Conservation (phyloP, 495 filamentous ascomycete species). For the Tuber microsphaerosporum region DNA sequence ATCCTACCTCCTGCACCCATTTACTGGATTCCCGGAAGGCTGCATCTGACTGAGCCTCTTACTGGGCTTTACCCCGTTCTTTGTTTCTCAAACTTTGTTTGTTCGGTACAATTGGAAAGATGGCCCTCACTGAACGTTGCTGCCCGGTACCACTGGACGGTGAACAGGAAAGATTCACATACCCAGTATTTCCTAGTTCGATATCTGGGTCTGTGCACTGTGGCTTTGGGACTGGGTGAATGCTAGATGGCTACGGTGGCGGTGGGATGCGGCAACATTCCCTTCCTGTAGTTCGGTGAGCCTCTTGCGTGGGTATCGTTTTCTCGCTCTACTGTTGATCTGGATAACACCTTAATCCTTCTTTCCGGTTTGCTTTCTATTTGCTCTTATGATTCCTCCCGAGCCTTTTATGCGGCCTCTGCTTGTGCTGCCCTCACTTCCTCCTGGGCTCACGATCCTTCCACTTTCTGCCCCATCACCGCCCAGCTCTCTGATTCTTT, state of each 20-base stretch:
- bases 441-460: not conserved
- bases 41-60: not conserved
- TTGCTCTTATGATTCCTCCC: not conserved
- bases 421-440: not conserved
- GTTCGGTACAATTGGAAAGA: conserved; percentile 2
- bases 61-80: not conserved
- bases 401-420: not conserved
- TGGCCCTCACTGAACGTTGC: not conserved
- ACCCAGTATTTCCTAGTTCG: not conserved
- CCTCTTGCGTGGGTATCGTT: conserved; percentile 2
- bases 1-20: not conserved
- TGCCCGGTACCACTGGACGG: not conserved
- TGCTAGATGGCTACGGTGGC: not conserved
- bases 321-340: not conserved
- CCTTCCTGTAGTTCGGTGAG: not conserved
- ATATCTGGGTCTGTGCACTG: not conserved
- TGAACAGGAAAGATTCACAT: not conserved
- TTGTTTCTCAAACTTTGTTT: not conserved
- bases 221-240: not conserved
- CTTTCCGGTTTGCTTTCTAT: conserved; percentile 3
- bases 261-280: not conserved
- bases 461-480: not conserved
- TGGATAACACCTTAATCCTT: not conserved
- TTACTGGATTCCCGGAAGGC: not conserved
- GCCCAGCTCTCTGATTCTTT: not conserved